Evolutionary conservation across 2,329 filamentous ascomycete genomes (phyloP).

Genomic region (Achaetomium macrosporum): DNA sequence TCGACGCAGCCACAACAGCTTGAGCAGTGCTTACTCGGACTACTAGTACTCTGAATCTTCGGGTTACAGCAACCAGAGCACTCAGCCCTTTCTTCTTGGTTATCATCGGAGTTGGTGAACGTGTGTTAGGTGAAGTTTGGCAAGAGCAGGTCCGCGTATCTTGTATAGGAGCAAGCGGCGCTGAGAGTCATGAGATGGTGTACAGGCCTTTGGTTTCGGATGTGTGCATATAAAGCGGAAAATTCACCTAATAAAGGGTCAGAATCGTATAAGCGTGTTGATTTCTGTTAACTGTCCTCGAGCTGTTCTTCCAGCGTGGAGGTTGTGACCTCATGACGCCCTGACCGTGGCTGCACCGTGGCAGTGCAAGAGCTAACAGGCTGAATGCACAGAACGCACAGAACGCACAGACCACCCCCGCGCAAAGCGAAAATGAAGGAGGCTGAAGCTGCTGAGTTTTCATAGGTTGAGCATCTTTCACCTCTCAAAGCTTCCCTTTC

Average conservation of each 20-base stretch:
- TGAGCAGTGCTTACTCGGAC: slow-evolving; percentile 12
- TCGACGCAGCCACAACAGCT: slow-evolving; percentile 11
- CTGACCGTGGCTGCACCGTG: not conserved
- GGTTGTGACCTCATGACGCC: too few species aligned
- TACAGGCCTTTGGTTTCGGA: too few species aligned
- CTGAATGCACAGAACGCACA: too few species aligned
- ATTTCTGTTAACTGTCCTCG: too few species aligned
- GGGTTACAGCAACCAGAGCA: slow-evolving; percentile 12
- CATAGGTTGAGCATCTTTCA: slow-evolving; percentile 11
- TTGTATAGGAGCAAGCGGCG: not conserved
- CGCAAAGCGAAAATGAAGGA: slow-evolving; percentile 10
- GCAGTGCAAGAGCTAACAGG: too few species aligned
- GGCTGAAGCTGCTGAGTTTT: slow-evolving; percentile 22
- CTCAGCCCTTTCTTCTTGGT: slow-evolving; percentile 12
- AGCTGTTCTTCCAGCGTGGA: too few species aligned
- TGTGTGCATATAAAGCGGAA: too few species aligned
- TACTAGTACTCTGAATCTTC: slow-evolving; percentile 6
- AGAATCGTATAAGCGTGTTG: too few species aligned
- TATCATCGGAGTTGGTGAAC: slow-evolving; percentile 1
- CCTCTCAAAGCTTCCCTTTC: slow-evolving; percentile 8
- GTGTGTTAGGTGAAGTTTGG: too few species aligned
- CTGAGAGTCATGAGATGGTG: too few species aligned
- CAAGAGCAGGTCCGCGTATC: too few species aligned
- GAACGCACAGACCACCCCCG: not conserved
- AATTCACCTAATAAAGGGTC: too few species aligned